phyloP scores from a whole-genome alignment of 495 filamentous ascomycete species.

The Penicillium silybi region DNA sequence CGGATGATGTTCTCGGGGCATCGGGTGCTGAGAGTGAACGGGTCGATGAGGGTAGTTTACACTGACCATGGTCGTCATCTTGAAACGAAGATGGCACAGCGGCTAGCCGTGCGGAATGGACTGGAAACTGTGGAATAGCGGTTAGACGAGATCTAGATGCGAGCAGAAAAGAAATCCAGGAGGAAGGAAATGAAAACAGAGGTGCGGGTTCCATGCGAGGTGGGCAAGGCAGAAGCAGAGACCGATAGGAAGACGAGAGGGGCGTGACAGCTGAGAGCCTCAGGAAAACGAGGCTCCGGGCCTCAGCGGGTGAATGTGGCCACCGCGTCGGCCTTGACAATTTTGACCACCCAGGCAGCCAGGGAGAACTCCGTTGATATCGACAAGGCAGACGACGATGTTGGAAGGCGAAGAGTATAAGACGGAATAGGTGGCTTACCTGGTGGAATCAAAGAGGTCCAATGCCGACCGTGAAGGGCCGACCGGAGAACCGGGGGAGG shows the following conservation, averaged over 20 bases:
- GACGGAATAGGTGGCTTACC: constrained; percentile 6
- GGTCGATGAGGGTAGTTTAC: constrained; percentile 1
- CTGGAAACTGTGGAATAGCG: constrained; percentile 2
- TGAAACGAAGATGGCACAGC: constrained; percentile 36
- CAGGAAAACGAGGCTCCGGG: constrained; percentile 14
- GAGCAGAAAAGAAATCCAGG: neutral
- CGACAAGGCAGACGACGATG: neutral
- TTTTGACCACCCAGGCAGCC: constrained; percentile 3
- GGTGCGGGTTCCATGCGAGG: neutral
- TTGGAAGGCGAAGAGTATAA: neutral
- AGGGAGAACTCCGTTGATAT: neutral
- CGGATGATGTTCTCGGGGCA: neutral
- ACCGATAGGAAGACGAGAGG: constrained; percentile 5
- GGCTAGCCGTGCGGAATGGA: constrained; percentile 27
- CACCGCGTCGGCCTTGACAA: neutral
- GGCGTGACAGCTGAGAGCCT: constrained; percentile 14
- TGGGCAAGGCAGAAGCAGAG: neutral
- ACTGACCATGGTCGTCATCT: constrained; percentile 51
- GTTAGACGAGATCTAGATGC: neutral
- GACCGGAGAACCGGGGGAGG: constrained; percentile 5
- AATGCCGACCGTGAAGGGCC: constrained; percentile 19
- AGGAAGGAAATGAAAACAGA: neutral
- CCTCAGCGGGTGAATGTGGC: constrained; percentile 1
- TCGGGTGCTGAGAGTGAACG: neutral
- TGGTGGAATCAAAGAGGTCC: constrained; percentile 17